Base-by-base conservation (phyloP, 179 eudicot genomes). In the Beta lomatogona region DNA sequence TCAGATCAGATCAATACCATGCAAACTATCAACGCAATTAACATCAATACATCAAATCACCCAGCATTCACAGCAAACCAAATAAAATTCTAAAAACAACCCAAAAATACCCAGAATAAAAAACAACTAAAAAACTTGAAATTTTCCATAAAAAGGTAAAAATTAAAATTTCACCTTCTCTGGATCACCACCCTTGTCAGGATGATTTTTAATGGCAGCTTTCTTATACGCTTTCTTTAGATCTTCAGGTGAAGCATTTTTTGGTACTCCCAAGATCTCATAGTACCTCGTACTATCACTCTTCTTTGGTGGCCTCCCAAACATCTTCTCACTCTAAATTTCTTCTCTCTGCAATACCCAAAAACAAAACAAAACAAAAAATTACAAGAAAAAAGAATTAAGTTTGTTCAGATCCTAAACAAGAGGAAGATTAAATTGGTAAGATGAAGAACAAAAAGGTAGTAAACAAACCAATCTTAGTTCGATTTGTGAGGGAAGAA, bases 171-270 rank as follows among this genome's bases (percentile, higher is more conserved):
- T 50, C 2, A 88, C 88, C 90, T 88, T 88, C 59, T 86, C 90
- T 63, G 88, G 90, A 78, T 88, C 90, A 45, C 90, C 90, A 25
- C 88, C 88, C 76, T 88, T 86, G 75, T 86, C 90, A 73, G 87
- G 88, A 66, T 88, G 90, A 82, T 88, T 86, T 70, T 88, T 88
- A 50, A 88, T 88, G 22, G 90, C 90, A 58, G 90, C 90, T 79
- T 85, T 88, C 72, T 76, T 88, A 50, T 88, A 88, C 36, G 89
- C 89, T 60, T 85, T 87, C 80, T 87, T 87, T 55, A 87, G 78
- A 81, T 87, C 89, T 11, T 88, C 90, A 71, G 83, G 90, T 2
- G 85, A 57, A 8, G 90, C 85, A 52, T 36, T 79, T 80, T 85
- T 79, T 0, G 90, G 81, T 0, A 88, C 90, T 3, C 86, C 90